Evolutionary conservation across 257 asterid genomes (phyloP), one percentile per base, ranked within the genome.

Genomic region (Nicotiana attenuata): DNA sequence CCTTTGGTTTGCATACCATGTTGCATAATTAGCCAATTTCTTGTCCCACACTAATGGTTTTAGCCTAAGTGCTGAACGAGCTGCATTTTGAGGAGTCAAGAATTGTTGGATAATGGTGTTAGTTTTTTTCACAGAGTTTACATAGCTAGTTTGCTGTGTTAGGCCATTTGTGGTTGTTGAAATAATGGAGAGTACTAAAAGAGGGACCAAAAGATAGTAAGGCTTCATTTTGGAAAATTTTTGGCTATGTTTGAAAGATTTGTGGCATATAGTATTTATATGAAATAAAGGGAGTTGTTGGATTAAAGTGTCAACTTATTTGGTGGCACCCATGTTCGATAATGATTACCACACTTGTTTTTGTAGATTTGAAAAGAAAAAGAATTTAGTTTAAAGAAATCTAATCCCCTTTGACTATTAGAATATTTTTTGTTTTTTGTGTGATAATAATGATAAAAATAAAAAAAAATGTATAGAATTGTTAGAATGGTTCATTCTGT

Each of bases 241-340:
- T 3, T 31, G 59, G 8, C 45, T 17, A 63, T 47, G 17, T 64
- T 13, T 11, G 0, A 3, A 3, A 52, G 0, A 14, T 15, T 13
- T 81, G 5, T 35, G 77, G 66, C 5, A 33, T 59, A 31, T 35
- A 0, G 57, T 38, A 24, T 17, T 53, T 66, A 85, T 80, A 81
- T 82, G 33, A 76, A 84, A 45, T 26, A 65, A 16, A 38, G 24
- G 56, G 80, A 71, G 90, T 83, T 60, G 89, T 69, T 88, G 86
- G 86, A 81, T 81, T 65, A 24, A 78, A 52, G 83, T 80, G 85
- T 81, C 83, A 82, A 73, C 80, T 26, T 66, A 63, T 59, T 59
- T 65, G 91, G 90, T 85, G 88, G 90, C 90, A 86, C 83, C 87
- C 91, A 86, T 83, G 90, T 88, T 85, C 88, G 81, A 77, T 81